Percentiles rank a stretch among this genome's conserved stretches.
These are phyloP conservation scores for Emmonsiellopsis sp. DNA, from an alignment of 2,329 filamentous ascomycete genomes.

Conservation along the genomic window DNA sequence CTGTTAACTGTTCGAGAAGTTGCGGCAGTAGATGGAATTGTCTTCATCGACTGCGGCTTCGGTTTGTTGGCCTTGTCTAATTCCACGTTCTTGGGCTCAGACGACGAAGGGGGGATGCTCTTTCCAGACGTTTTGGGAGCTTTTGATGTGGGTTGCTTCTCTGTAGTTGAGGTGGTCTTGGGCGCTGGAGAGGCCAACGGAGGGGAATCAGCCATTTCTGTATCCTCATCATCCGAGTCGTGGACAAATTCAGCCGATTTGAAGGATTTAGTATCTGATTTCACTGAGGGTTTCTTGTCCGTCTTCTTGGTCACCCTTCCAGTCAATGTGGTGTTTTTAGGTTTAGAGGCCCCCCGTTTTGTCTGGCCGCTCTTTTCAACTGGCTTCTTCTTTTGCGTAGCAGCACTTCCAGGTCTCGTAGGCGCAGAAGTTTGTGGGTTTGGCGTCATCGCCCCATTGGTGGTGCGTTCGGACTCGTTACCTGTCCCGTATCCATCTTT, in stretches of 20 bases:
- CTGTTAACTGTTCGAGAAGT: slow-evolving; percentile 30
- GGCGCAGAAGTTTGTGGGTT: slow-evolving; percentile 16
- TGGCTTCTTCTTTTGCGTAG: slow-evolving; percentile 28
- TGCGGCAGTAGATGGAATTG: slow-evolving; percentile 26
- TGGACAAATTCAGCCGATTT: slow-evolving; percentile 48
- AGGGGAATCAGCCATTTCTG: slow-evolving; percentile 30
- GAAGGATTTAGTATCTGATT: slow-evolving; percentile 34
- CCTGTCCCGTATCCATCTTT: slow-evolving; percentile 27
- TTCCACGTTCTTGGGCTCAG: slow-evolving; percentile 6
- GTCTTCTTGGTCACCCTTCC: slow-evolving; percentile 40
- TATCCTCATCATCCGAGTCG: slow-evolving; percentile 43
- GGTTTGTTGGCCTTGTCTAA: slow-evolving; percentile 17
- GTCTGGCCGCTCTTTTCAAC: slow-evolving; percentile 32
- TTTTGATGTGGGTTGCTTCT: slow-evolving; percentile 3
- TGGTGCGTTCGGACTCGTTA: slow-evolving; percentile 28
- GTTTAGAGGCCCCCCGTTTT: slow-evolving; percentile 37
- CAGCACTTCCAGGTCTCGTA: slow-evolving; percentile 18
- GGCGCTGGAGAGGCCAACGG: slow-evolving; percentile 12
- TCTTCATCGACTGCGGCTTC: slow-evolving; percentile 19
- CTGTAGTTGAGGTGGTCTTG: slow-evolving; percentile 11
- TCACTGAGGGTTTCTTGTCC: slow-evolving; percentile 23
- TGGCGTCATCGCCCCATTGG: slow-evolving; percentile 19
- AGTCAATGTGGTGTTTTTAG: slow-evolving; percentile 39
- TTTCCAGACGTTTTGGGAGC: slow-evolving; percentile 5
- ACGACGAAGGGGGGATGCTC: neutral